Evolutionary conservation across 1,284 basidiomycete species (phyloP), one percentile per base, ranked within the genome.

Genomic region (Microbotryomycetes sp.): DNA sequence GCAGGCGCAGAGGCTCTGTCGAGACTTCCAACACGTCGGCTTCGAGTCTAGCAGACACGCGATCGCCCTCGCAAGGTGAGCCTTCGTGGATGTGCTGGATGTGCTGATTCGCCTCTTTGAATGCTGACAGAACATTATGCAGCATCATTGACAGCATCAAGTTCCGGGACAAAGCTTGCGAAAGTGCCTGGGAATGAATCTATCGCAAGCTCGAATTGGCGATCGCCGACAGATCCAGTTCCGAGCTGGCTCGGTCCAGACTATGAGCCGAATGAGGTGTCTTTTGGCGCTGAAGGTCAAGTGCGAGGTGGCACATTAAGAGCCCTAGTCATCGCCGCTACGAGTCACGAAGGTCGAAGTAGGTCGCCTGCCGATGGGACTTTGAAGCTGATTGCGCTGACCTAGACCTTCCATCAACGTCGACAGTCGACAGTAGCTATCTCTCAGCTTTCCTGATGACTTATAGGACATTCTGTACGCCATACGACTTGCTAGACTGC

Each of bases 391-490:
- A 19, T 31, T 30, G 28, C 31, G 32, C 36, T 55, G 30, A 53
- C 51, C 29, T 30, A 74, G 74, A 58, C 73, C 70, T 22, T 32
- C n/a, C 30, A 9, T 52, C 19, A 19, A 26, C 22, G 16, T 28
- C n/a, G 22, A 25, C 46, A 69, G 73, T 71, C 62, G 92, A 93
- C 74, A 80, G 84, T 0, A 83, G 84, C 6, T 98, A 90, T 77
- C 89, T 86, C 74, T 87, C 89, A 74, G 88, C 92, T 1, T 99
- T 98, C 82, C 77, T 98, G 65, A 88, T 97, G 83, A 98, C 96
- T 1, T 97, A 92, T 80, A 91, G 93, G 70, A 94, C 92, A 0
- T 98, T 98, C 76, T 92, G 90, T 16, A 87, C 86, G 1, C 80
- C 91, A 22, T 83, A 90, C 59, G 87, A 92, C 62, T 78, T 98